Conservation (phyloP, 108 stramenopile species). For the Seminavis robusta region DNA sequence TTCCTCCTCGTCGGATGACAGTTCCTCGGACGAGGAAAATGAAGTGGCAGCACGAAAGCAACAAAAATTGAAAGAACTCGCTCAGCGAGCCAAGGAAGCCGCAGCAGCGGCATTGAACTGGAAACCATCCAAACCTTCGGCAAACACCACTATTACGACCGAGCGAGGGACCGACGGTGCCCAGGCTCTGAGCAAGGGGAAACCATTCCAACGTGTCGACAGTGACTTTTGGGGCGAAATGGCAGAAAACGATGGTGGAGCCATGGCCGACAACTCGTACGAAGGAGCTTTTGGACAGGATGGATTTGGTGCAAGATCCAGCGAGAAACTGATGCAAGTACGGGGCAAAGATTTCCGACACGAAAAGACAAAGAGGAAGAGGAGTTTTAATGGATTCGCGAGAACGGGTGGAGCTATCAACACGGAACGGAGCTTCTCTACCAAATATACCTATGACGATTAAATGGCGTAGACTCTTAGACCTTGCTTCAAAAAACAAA, state of each 20-base stretch:
- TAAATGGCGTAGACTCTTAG: too few relatives aligned
- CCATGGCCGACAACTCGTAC: slow-evolving; percentile 92
- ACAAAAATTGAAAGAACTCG: slow-evolving; percentile 39
- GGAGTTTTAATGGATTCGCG: slow-evolving; percentile 85
- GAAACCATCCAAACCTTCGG: slow-evolving; percentile 62
- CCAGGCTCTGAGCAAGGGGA: slow-evolving; percentile 76
- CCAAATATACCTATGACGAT: slow-evolving; percentile 65
- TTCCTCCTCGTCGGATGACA: slow-evolving; percentile 26
- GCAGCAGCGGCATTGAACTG: slow-evolving; percentile 81
- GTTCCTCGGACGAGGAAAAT: slow-evolving; percentile 24
- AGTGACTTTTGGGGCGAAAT: slow-evolving; percentile 88
- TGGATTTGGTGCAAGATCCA: slow-evolving; percentile 96
- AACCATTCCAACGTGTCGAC: slow-evolving; percentile 95
- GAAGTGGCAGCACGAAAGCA: slow-evolving; percentile 38
- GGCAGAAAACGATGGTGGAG: slow-evolving; percentile 85
- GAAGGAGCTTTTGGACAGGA: slow-evolving; percentile 88
- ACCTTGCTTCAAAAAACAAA: too few relatives aligned
- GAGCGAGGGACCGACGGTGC: slow-evolving; percentile 84
- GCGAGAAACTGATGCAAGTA: slow-evolving; percentile 88
- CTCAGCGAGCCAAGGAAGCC: slow-evolving; percentile 68
- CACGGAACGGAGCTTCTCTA: slow-evolving; percentile 59
- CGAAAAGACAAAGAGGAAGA: slow-evolving; percentile 99
- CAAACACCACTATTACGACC: slow-evolving; percentile 37
- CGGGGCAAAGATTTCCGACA: slow-evolving; percentile 98
- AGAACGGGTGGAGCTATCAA: slow-evolving; percentile 76